Evolutionary conservation across 768 basidiomycete species (phyloP), one percentile per base, ranked within the genome.

Genomic region (Tulasnella sp.): DNA sequence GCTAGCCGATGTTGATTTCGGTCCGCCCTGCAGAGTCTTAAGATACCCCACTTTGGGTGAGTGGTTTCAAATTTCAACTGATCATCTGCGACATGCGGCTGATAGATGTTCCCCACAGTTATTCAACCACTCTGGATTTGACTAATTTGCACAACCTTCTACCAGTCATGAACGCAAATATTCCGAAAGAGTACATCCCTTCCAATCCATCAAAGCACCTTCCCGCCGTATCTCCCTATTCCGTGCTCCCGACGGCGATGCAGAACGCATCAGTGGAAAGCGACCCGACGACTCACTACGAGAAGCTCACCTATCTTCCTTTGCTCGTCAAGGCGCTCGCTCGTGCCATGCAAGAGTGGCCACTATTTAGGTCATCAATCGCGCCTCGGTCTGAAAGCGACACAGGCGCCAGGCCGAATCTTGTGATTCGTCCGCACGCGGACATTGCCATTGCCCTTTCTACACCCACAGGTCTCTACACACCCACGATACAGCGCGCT

Each of bases 31-130:
- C 82, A 95, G 94, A 94, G 94, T 83, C 88, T 96, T 77, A 91
- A 93, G 83, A 93, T 96, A 82, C 95, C 95, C 24, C 93, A 93
- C 83, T 97, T 97, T 82, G 93, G 94, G 89, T 92, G 82, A 41
- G 46, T 40, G 7, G 2, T 54, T 73, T n/a, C 1, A 41, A 8
- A 18, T 48, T 28, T n/a, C 28, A 7, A 46, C 22, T 76, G 0
- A 22, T 54, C 42, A 8, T 9, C n/a, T 75, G 14, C 28, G 18
- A 37, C 42, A 77, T 46, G 46, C 46, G 34, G 64, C n/a, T n/a
- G 40, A 78, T 18, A 16, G 48, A 75, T 74, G 50, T 37, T 83
- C 77, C 28, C 74, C 31, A 20, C 77, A 93, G 92, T 82, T 96
- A 95, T 83, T 90, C 93, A 3, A 92, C 93, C 0, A 91, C 89